Evolutionary conservation across 176 grass and related monocot species (phyloP).

Genomic region (Urochloa ruziziensis): DNA sequence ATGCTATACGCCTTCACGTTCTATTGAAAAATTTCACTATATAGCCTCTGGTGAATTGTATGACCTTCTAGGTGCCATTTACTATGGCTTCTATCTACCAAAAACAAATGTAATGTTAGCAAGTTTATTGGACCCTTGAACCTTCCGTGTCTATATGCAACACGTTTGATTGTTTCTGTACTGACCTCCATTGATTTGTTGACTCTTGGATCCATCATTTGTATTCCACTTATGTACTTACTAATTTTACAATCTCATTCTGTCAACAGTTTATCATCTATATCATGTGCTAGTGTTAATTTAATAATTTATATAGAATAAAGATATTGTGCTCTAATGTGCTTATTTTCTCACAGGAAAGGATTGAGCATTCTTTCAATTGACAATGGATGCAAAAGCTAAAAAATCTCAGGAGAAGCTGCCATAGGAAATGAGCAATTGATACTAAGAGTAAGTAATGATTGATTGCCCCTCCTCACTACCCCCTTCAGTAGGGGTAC

Average conservation of each 20-base stretch:
- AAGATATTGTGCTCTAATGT: neutral
- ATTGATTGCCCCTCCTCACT: slow-evolving; percentile 4
- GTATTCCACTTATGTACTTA: slow-evolving; percentile 4
- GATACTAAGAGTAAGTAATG: slow-evolving; percentile 49
- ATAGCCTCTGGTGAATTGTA: neutral
- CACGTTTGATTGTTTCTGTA: neutral
- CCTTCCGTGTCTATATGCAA: neutral
- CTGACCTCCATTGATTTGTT: neutral
- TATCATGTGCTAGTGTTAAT: neutral
- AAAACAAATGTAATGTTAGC: neutral
- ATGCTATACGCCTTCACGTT: neutral
- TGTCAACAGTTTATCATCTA: neutral
- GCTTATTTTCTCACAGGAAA: slow-evolving; percentile 46
- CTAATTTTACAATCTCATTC: neutral
- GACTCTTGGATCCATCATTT: neutral
- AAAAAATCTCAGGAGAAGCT: slow-evolving; percentile 42
- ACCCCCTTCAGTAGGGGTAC: neutral
- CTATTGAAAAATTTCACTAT: neutral
- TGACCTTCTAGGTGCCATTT: neutral
- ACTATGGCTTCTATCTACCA: neutral
- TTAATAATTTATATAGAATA: neutral
- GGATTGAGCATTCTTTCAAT: slow-evolving; percentile 59
- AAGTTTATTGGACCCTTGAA: neutral
- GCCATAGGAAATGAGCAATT: slow-evolving; percentile 37
- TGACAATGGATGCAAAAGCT: slow-evolving; percentile 42